These are phyloP conservation scores for Helianthus tuberosus DNA, from an alignment of 129 eudicot species.

Conservation along the genomic window DNA sequence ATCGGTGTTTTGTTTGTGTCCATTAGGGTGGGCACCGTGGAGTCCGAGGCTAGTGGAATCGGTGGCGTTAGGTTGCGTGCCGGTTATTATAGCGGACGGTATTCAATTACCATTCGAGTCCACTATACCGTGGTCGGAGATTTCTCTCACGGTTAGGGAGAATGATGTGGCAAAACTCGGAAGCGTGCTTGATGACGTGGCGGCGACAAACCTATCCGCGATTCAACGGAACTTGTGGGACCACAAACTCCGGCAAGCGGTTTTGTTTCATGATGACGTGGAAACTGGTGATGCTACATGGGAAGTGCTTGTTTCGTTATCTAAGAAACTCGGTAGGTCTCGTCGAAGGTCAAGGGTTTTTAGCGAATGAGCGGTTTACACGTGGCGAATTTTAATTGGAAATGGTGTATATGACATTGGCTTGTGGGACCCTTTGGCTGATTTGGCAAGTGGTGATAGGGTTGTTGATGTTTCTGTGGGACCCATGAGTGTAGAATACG, in stretches of 20 bases:
- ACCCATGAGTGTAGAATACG: neutral
- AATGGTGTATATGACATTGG: neutral
- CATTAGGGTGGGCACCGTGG: slow-evolving; percentile 99
- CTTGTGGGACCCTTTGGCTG: slow-evolving; percentile 12
- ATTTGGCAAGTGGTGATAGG: slow-evolving; percentile 29
- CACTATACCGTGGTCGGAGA: slow-evolving; percentile 73
- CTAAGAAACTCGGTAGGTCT: slow-evolving; percentile 54
- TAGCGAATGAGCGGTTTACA: slow-evolving; percentile 33
- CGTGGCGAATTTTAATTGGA: slow-evolving; percentile 33
- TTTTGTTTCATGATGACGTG: slow-evolving; percentile 54
- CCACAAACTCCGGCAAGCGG: slow-evolving; percentile 49
- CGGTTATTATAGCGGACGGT: slow-evolving; percentile 89
- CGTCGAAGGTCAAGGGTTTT: slow-evolving; percentile 44
- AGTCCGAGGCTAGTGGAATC: slow-evolving; percentile 91
- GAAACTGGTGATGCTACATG: slow-evolving; percentile 82
- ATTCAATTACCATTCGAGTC: slow-evolving; percentile 69
- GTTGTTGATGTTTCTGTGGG: neutral
- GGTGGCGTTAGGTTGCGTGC: slow-evolving; percentile 86
- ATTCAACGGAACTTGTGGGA: slow-evolving; percentile 75
- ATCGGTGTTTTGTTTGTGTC: slow-evolving; percentile 81
- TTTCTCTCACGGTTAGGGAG: slow-evolving; percentile 75
- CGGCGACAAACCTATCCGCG: slow-evolving; percentile 55
- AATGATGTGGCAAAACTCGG: slow-evolving; percentile 63
- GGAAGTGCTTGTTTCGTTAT: slow-evolving; percentile 60
- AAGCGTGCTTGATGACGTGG: slow-evolving; percentile 65